Base-by-base conservation (phyloP, 2,329 filamentous ascomycete genomes). In the Pyrenophora graminea region DNA sequence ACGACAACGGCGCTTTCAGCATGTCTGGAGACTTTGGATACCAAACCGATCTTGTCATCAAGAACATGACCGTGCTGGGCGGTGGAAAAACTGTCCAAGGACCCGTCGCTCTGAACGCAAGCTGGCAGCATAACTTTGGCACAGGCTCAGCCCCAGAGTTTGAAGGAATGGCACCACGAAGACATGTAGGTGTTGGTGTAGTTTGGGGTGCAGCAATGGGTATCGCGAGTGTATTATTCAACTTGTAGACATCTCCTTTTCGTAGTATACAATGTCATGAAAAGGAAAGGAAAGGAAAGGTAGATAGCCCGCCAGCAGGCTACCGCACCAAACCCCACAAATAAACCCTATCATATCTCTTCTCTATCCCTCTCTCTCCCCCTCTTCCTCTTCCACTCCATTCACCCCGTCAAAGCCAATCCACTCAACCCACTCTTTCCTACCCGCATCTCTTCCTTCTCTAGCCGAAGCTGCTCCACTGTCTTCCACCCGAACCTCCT, bases 1-100 rank as follows among this genome's bases (percentile, higher is more conserved):
- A 86, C 65, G 74, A 78, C 45, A 71, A 80, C 8, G 82, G 82
- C 30, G 68, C 71, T 40, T 77, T 89, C 34, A 74, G 61, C 1
- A 75, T 82, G 55, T 74, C 72, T 3, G 85, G 85, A 1, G 70
- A 64, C 2, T 88, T 87, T 65, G 81, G 77, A 0, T 86, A 82
- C 39, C 15, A 61, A 44, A 63, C 64, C 1, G 56, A 62, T 32
- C 39, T 61, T 1, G 57, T 56, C 6, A 62, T 70, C 8, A 50
- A 59, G 55, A 66, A 67, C 6, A 62, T 70, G 21, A 67, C 62
- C 18, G 54, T 70, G 13, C 48, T 70, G 6, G 66, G 68, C 7
- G 48, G 45, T 1, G 46, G 83, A 81, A 7, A 82, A 82, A 41
- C 87, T 79, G 80, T 73, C 55, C 39, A 63, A 62, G 36, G 76